Conservation (phyloP, 768 basidiomycete species). For the Pleurotus tuoliensis region DNA sequence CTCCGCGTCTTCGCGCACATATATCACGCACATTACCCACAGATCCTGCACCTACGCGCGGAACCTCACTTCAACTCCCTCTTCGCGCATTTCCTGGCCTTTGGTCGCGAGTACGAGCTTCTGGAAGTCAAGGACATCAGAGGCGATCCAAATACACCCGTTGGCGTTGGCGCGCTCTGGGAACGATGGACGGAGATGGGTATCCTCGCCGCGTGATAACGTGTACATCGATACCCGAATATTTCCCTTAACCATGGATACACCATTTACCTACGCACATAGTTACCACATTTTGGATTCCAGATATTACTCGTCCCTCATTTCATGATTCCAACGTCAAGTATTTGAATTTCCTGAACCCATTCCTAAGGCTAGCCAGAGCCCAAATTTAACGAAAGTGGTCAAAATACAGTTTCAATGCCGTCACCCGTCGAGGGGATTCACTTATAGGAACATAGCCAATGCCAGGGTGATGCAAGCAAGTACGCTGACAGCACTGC, state of each 20-base stretch:
- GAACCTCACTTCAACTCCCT: slow-evolving; percentile 97
- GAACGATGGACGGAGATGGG: slow-evolving; percentile 91
- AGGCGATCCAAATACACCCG: slow-evolving; percentile 54
- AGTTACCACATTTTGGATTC: not conserved
- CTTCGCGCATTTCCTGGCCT: slow-evolving; percentile 96
- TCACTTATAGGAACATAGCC: not conserved
- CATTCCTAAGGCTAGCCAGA: not conserved
- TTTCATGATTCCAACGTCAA: too few species aligned
- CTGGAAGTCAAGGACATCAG: slow-evolving; percentile 87
- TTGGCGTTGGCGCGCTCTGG: slow-evolving; percentile 78
- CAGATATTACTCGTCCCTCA: not conserved
- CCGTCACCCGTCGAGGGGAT: not conserved
- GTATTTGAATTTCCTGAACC: not conserved
- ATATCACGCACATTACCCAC: slow-evolving; percentile 90
- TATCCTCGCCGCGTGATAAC: slow-evolving; percentile 42
- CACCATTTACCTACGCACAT: not conserved
- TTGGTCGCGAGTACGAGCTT: slow-evolving; percentile 90
- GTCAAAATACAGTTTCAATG: not conserved
- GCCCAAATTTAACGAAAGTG: not conserved
- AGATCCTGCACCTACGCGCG: slow-evolving; percentile 87
- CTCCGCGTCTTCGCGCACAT: slow-evolving; percentile 96
- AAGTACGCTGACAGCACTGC: not conserved
- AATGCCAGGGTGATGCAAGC: not conserved
- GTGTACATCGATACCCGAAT: not conserved
- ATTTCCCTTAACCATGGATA: not conserved